Evolutionary conservation across 75 land plant genomes (phyloP).

Genomic region (Pinus taeda): DNA sequence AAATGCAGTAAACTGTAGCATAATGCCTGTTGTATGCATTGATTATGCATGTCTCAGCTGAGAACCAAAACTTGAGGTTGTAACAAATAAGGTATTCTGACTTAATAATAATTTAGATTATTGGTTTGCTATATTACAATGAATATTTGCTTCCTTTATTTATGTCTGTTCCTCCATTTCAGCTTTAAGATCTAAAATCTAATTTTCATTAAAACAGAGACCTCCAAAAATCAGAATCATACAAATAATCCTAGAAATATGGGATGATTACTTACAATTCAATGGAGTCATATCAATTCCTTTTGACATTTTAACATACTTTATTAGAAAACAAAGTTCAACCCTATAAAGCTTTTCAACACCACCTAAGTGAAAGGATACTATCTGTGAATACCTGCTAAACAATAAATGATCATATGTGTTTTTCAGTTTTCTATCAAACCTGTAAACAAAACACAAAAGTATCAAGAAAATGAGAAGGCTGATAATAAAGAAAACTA

Average conservation of each 20-base stretch:
- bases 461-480: neutral
- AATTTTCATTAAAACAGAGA: neutral
- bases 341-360: neutral
- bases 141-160: neutral
- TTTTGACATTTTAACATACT: neutral
- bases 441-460: slow-evolving; percentile 44
- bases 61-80: neutral
- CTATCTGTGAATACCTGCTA: slow-evolving; percentile 61
- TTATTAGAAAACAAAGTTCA: neutral
- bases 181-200: neutral
- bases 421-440: slow-evolving; percentile 94
- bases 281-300: neutral
- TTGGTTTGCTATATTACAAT: neutral
- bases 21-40: neutral
- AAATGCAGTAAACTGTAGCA: neutral
- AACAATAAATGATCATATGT: slow-evolving; percentile 98
- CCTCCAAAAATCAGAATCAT: neutral
- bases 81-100: neutral
- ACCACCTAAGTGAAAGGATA: neutral
- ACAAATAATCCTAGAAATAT: neutral
- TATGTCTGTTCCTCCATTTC: neutral
- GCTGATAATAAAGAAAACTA: neutral
- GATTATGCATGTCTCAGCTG: neutral
- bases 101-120: neutral
- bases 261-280: neutral